phyloP scores from a whole-genome alignment of 2,329 filamentous ascomycete genomes.

The Daldinia eschscholtzii region DNA sequence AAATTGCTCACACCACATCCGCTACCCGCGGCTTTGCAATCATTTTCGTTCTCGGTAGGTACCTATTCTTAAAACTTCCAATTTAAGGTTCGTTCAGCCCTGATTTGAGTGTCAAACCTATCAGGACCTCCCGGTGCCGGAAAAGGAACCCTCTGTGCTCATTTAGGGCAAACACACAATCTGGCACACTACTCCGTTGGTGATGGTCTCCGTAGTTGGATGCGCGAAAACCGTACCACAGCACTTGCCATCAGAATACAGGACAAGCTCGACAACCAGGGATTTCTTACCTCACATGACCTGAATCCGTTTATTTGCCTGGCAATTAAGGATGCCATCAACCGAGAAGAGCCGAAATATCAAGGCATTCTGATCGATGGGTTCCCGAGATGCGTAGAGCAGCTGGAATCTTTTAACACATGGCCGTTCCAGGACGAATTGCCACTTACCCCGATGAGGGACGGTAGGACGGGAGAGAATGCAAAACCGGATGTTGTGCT shows the following conservation, averaged over 20 bases:
- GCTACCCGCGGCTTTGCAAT: neutral
- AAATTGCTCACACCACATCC: neutral
- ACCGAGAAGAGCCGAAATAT: neutral
- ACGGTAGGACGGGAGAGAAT: neutral
- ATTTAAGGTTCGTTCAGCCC: neutral
- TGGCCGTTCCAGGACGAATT: constrained; percentile 3
- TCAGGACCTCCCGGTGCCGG: constrained; percentile 2
- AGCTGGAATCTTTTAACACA: neutral
- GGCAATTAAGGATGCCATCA: neutral
- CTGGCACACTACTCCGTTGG: neutral
- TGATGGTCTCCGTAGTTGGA: neutral
- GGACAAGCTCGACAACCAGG: constrained; percentile 2
- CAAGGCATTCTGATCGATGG: constrained; percentile 3
- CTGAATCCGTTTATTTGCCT: neutral
- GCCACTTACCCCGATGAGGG: neutral
- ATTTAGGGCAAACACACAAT: neutral
- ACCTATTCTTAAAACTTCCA: neutral
- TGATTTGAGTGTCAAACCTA: neutral
- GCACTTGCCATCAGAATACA: neutral
- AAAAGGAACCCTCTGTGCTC: constrained; percentile 2
- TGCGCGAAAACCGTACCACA: neutral
- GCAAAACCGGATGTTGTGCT: constrained; percentile 1
- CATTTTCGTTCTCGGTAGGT: constrained; percentile 3
- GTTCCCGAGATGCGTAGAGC: neutral
- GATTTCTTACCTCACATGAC: neutral